Conservation (phyloP, 2,329 filamentous ascomycete species). For the Lecanoromycetidae sp. region DNA sequence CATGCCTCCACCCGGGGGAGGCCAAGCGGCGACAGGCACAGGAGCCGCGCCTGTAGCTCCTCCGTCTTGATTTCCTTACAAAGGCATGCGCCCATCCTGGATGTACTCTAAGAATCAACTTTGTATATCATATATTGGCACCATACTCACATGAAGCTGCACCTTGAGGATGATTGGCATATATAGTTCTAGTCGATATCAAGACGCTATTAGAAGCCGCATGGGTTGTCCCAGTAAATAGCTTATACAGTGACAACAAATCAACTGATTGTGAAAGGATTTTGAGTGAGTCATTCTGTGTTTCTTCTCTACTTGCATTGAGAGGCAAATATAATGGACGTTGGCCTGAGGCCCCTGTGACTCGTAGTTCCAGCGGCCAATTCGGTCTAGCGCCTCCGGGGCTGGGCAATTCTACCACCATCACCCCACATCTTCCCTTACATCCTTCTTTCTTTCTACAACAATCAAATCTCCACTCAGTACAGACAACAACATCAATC, state of each 20-base stretch:
- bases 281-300: too few species aligned
- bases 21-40: constrained; percentile 32
- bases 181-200: too few species aligned
- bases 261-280: too few species aligned
- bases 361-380: too few species aligned
- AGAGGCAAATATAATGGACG: too few species aligned
- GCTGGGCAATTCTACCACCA: background rate
- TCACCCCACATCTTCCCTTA: constrained; percentile 6
- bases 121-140: background rate
- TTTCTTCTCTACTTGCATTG: too few species aligned
- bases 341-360: too few species aligned
- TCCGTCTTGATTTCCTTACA: constrained; percentile 24
- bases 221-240: too few species aligned
- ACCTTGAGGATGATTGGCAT: too few species aligned
- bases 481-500: background rate
- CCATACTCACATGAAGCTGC: too few species aligned
- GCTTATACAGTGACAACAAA: too few species aligned
- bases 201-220: background rate
- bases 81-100: background rate
- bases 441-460: constrained; percentile 22
- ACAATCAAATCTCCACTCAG: constrained; percentile 12
- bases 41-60: constrained; percentile 38
- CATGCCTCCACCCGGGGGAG: constrained; percentile 38
- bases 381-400: too few species aligned
- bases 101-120: background rate